Conservation (phyloP, 805 yeast species). For the Cephaloascus albidus region DNA sequence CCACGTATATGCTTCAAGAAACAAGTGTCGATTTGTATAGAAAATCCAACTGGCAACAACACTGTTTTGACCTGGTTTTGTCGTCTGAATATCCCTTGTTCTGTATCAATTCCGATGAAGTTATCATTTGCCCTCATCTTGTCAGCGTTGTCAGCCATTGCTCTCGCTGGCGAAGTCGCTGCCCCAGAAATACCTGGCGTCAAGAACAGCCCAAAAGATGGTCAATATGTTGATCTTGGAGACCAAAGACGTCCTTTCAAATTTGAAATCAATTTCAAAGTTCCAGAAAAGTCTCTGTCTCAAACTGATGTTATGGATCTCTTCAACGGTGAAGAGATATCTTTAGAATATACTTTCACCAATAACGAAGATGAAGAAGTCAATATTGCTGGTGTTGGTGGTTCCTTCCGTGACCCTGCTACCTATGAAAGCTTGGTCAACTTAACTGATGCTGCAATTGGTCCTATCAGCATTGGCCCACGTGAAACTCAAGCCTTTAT, state of each 20-base stretch:
- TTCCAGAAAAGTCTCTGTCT: slow-evolving; percentile 29
- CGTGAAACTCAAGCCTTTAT: slow-evolving; percentile 40
- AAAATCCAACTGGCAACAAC: too few species aligned
- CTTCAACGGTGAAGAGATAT: slow-evolving; percentile 41
- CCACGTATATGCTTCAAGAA: too few species aligned
- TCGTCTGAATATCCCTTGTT: too few species aligned
- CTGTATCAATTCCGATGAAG: too few species aligned
- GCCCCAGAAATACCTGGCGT: neutral
- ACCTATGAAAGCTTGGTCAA: slow-evolving; percentile 46
- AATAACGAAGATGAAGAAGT: slow-evolving; percentile 45
- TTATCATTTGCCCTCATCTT: neutral
- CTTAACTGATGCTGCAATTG: slow-evolving; percentile 55
- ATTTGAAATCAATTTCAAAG: slow-evolving; percentile 37
- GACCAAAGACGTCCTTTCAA: slow-evolving; percentile 20
- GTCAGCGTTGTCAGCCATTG: neutral
- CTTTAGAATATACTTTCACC: slow-evolving; percentile 39
- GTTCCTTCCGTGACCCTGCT: slow-evolving; percentile 47
- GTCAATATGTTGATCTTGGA: neutral
- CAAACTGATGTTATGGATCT: slow-evolving; percentile 31
- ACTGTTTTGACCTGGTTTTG: too few species aligned
- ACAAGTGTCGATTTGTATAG: too few species aligned
- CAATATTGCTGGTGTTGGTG: slow-evolving; percentile 60
- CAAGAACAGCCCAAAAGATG: neutral
- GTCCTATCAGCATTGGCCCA: slow-evolving; percentile 44
- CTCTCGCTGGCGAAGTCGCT: neutral